These are phyloP conservation scores for Hypoxylon intermedium DNA, from an alignment of 495 filamentous ascomycete species.

Conservation along the genomic window DNA sequence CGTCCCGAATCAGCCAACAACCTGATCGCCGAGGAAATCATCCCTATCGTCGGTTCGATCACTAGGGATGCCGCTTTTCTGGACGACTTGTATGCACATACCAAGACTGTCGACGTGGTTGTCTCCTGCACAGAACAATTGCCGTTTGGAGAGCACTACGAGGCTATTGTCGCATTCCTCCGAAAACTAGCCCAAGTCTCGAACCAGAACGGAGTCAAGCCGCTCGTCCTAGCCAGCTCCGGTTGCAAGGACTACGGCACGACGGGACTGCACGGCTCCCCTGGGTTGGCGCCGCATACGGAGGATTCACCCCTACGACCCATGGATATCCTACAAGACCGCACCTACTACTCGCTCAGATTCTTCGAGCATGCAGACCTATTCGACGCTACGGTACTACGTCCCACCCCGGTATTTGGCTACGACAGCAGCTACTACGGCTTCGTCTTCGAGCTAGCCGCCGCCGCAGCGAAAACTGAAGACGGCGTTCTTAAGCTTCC, in stretches of 20 bases:
- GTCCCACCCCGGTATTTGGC: constrained; percentile 51
- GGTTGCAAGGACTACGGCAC: constrained; percentile 57
- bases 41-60: constrained; percentile 46
- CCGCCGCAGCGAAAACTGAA: constrained; percentile 15
- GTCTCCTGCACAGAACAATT: constrained; percentile 49
- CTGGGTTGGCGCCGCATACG: constrained; percentile 44
- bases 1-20: constrained; percentile 22
- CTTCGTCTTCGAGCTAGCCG: constrained; percentile 39
- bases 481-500: constrained; percentile 35
- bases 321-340: constrained; percentile 14
- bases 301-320: constrained; percentile 46
- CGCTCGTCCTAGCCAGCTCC: constrained; percentile 49
- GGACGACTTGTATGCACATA: constrained; percentile 13
- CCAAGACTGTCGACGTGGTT: constrained; percentile 44
- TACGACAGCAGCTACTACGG: constrained; percentile 51
- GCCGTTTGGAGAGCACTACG: constrained; percentile 43
- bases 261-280: constrained; percentile 39
- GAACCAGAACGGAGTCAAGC: constrained; percentile 30
- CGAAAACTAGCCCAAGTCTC: constrained; percentile 25
- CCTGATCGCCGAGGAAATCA: constrained; percentile 45
- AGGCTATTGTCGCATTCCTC: constrained; percentile 37
- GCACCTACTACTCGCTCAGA: constrained; percentile 25
- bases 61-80: constrained; percentile 27
- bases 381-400: constrained; percentile 49
- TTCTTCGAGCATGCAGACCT: constrained; percentile 41